Conservation (phyloP, 1,284 basidiomycete species). For the Trametes polyzona region DNA sequence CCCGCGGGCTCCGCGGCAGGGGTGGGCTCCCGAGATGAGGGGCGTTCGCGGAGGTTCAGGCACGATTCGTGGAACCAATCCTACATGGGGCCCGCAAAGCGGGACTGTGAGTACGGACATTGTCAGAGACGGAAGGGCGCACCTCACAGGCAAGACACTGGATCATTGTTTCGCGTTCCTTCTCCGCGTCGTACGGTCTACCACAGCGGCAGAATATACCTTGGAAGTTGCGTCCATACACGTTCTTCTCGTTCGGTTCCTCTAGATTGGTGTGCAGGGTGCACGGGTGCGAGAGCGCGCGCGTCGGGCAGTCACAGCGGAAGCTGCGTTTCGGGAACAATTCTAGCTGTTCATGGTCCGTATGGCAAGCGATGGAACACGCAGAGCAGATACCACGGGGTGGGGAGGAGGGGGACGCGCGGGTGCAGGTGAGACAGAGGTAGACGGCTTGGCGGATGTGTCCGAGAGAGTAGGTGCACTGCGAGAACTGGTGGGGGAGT, state of each 20-base stretch:
- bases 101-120: constrained; percentile 11
- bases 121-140: constrained; percentile 31
- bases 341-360: constrained; percentile 80
- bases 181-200: constrained; percentile 66
- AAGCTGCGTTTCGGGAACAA: constrained; percentile 82
- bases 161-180: constrained; percentile 81
- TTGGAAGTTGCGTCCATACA: constrained; percentile 70
- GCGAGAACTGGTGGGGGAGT: constrained; percentile 74
- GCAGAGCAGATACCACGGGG: constrained; percentile 68
- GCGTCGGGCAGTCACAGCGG: constrained; percentile 80
- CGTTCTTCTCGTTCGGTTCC: constrained; percentile 58
- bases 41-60: constrained; percentile 72
- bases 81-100: constrained; percentile 42
- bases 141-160: constrained; percentile 85
- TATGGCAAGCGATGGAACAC: constrained; percentile 84
- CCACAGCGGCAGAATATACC: constrained; percentile 74
- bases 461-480: constrained; percentile 71
- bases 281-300: constrained; percentile 59
- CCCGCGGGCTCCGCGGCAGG: constrained; percentile 42
- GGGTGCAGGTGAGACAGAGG: constrained; percentile 72
- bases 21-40: constrained; percentile 49
- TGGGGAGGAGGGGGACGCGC: constrained; percentile 21
- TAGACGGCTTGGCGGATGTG: constrained; percentile 71
- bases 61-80: constrained; percentile 90
- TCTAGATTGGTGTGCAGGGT: constrained; percentile 58